phyloP scores from a whole-genome alignment of 805 yeast genomes.

The Candida cerambycidarum region DNA sequence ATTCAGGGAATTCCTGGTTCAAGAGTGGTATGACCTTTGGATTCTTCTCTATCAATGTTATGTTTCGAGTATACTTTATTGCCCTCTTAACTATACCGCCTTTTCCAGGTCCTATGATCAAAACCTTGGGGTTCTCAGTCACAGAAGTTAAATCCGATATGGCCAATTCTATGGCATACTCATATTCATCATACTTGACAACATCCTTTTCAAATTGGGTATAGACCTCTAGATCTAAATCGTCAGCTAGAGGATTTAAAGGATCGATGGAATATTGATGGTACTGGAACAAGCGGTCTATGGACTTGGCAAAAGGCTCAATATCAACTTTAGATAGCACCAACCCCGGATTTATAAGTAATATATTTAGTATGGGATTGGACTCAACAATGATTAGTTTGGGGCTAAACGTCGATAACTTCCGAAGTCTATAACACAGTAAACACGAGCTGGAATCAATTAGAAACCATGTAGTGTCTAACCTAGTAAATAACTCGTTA shows the following conservation, averaged over 20 bases:
- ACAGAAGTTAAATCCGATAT: constrained; percentile 28
- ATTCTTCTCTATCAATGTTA: constrained; percentile 69
- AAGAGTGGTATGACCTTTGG: constrained; percentile 17
- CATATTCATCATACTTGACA: constrained; percentile 68
- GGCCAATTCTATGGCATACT: constrained; percentile 60
- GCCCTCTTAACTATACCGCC: constrained; percentile 68
- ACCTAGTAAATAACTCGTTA: not conserved
- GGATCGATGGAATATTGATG: constrained; percentile 46
- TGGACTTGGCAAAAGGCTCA: not conserved
- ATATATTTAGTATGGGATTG: not conserved
- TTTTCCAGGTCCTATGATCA: constrained; percentile 84
- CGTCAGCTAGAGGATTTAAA: constrained; percentile 64
- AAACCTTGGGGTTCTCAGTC: constrained; percentile 30
- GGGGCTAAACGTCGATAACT: not conserved
- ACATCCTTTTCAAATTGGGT: constrained; percentile 69
- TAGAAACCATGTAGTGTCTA: not conserved
- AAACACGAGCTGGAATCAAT: not conserved
- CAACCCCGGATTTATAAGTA: constrained; percentile 1
- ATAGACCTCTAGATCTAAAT: constrained; percentile 62
- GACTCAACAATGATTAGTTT: constrained; percentile 1
- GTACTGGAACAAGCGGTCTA: constrained; percentile 2
- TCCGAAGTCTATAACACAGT: not conserved
- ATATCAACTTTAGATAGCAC: constrained; percentile 1
- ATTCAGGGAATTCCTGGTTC: not conserved
- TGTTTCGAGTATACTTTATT: not conserved